A percentile compares a stretch with the other conserved stretches of the same genome.
phyloP scores from a whole-genome alignment of 2,329 filamentous ascomycete species.

The Ophiostoma populinum region DNA sequence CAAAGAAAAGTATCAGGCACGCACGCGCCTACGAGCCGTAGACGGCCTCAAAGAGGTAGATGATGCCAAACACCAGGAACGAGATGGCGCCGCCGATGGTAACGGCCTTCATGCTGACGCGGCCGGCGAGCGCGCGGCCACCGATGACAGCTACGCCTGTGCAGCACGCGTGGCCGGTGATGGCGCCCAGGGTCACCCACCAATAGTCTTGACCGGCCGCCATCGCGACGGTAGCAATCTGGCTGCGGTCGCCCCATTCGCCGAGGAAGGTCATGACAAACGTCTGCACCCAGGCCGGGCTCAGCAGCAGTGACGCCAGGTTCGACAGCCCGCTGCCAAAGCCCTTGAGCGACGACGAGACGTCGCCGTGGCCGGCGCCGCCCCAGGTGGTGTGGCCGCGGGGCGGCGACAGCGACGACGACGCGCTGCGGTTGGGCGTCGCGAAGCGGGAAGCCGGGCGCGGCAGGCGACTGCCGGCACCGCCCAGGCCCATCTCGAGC shows the following conservation, averaged over 20 bases:
- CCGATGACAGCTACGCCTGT: slow-evolving; percentile 84
- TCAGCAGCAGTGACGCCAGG: slow-evolving; percentile 71
- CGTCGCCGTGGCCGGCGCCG: slow-evolving; percentile 21
- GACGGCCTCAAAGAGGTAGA: slow-evolving; percentile 75
- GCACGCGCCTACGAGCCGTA: slow-evolving; percentile 19
- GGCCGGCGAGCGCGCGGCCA: slow-evolving; percentile 79
- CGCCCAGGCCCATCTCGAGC: slow-evolving; percentile 62
- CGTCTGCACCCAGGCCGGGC: slow-evolving; percentile 95
- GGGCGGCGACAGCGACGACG: slow-evolving; percentile 58
- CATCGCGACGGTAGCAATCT: slow-evolving; percentile 98
- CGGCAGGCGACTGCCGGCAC: slow-evolving; percentile 36
- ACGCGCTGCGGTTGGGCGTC: slow-evolving; percentile 66
- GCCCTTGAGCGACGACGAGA: slow-evolving; percentile 35
- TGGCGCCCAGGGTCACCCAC: slow-evolving; percentile 88
- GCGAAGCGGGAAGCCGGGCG: slow-evolving; percentile 60
- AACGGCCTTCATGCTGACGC: slow-evolving; percentile 88
- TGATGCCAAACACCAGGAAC: slow-evolving; percentile 79
- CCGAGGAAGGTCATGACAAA: slow-evolving; percentile 98
- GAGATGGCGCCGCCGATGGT: slow-evolving; percentile 81
- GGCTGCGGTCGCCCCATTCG: slow-evolving; percentile 94
- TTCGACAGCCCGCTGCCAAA: slow-evolving; percentile 57
- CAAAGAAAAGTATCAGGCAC: not conserved
- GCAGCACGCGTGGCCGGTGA: slow-evolving; percentile 74
- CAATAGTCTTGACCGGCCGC: slow-evolving; percentile 96
- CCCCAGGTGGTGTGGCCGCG: slow-evolving; percentile 30